A percentile compares a stretch with the other conserved stretches of the same genome.
Evolutionary conservation across 148 eudicot species (phyloP).

Genomic region (Oxyria digyna): DNA sequence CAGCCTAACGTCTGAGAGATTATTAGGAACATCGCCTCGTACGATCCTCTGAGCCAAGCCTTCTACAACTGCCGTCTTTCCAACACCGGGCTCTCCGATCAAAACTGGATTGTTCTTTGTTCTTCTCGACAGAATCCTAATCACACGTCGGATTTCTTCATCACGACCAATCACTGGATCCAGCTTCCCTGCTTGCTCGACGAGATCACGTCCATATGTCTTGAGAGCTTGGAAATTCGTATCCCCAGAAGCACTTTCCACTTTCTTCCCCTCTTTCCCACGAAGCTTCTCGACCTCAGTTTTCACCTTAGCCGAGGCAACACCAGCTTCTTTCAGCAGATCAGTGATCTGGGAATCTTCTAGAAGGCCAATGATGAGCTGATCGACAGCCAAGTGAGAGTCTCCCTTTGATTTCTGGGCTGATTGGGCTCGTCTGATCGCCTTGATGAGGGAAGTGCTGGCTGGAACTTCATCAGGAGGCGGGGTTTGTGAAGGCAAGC

Average conservation of each 20-base stretch:
- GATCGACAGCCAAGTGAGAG: slow-evolving; percentile 72
- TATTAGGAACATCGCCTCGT: slow-evolving; percentile 63
- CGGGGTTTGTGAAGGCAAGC: slow-evolving; percentile 51
- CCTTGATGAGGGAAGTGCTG: slow-evolving; percentile 49
- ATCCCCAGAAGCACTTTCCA: slow-evolving; percentile 73
- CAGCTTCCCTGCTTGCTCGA: slow-evolving; percentile 74
- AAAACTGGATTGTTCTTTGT: slow-evolving; percentile 88
- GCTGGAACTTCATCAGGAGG: slow-evolving; percentile 65
- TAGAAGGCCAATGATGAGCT: slow-evolving; percentile 47
- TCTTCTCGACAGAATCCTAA: slow-evolving; percentile 65
- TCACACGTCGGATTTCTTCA: slow-evolving; percentile 68
- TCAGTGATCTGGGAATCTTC: slow-evolving; percentile 62
- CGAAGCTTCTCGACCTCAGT: slow-evolving; percentile 55
- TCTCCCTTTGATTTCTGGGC: slow-evolving; percentile 55
- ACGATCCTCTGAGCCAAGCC: slow-evolving; percentile 79
- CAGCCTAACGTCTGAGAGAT: slow-evolving; percentile 58
- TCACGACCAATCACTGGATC: slow-evolving; percentile 85
- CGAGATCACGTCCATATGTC: slow-evolving; percentile 77
- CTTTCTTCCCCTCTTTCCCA: slow-evolving; percentile 62
- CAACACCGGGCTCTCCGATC: slow-evolving; percentile 87
- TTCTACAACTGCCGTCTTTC: slow-evolving; percentile 77
- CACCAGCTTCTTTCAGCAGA: slow-evolving; percentile 52
- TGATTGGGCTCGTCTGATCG: slow-evolving; percentile 50
- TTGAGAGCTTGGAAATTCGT: slow-evolving; percentile 54
- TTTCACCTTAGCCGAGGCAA: slow-evolving; percentile 37